Evolutionary conservation across 345 rosid species (phyloP), one percentile per base, ranked within the genome.

Genomic region (Gossypium rotundifolium): DNA sequence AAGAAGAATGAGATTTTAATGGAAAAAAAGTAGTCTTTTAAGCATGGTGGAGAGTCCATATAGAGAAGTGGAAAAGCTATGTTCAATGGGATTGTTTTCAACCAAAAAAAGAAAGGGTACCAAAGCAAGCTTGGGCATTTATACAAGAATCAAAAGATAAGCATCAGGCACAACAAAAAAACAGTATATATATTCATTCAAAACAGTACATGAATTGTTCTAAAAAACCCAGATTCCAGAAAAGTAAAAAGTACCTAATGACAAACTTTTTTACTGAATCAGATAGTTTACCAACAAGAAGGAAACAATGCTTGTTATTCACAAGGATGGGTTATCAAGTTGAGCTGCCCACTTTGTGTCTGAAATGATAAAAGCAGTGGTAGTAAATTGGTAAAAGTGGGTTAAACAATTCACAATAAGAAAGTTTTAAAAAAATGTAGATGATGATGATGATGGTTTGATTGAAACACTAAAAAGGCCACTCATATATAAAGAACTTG

Each of bases 1-100:
- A 0, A 1, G 33, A 13, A 80, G 92, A 85, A 88, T 90, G 80
- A 71, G 89, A 85, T 90, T 33, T 82, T 89, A 82, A 40, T 62
- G 55, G 51, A 61, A 51, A 58, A 58, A 61, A 51, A 58, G 22
- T 11, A 10, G 3, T 11, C 16, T 63, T 79, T 79, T 79, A 29
- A 66, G 77, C 70, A 74, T 79, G 82, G 87, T 83, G 89, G 88
- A 79, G 85, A 78, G 74, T 23, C 85, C 90, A 85, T 76, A 80
- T 72, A 76, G 74, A 72, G 80, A 80, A 83, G 74, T 69, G 55
- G 22, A 54, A 25, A 42, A 62, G 74, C 79, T 80, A 74, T 78
- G 59, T 59, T 60, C 55, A 72, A 70, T 70, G 74, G 78, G 79
- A 75, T 79, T 71, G 72, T 76, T 76, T 76, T 58, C 7, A 33